phyloP scores from a whole-genome alignment of 1,139 yeast genomes.

The Geotrichum australiense region DNA sequence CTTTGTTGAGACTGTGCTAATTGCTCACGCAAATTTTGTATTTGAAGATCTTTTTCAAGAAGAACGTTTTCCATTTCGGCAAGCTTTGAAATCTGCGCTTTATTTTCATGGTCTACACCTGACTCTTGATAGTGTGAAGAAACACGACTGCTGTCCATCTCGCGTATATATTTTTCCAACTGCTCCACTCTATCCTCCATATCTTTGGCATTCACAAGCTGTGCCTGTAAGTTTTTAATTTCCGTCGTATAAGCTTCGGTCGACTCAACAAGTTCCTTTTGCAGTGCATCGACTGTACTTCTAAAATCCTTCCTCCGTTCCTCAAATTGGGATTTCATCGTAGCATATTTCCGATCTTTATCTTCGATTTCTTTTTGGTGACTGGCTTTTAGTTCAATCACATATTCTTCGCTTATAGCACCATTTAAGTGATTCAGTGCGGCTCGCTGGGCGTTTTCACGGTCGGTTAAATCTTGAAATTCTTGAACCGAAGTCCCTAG shows the following conservation, averaged over 20 bases:
- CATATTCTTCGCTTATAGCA: slow-evolving; percentile 9
- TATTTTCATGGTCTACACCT: slow-evolving; percentile 26
- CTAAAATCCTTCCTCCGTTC: slow-evolving; percentile 33
- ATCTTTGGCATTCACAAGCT: slow-evolving; percentile 24
- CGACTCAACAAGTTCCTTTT: slow-evolving; percentile 29
- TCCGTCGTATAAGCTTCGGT: slow-evolving; percentile 26
- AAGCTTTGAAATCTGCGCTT: slow-evolving; percentile 26
- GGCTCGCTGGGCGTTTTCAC: neutral
- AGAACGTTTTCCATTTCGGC: slow-evolving; percentile 34
- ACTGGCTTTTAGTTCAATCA: slow-evolving; percentile 19
- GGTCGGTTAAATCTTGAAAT: neutral
- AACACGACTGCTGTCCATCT: slow-evolving; percentile 19
- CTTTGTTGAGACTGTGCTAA: slow-evolving; percentile 26
- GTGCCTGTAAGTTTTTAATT: slow-evolving; percentile 25
- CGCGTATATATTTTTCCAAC: slow-evolving; percentile 24
- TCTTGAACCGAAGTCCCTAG: too few species aligned
- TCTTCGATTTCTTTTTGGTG: slow-evolving; percentile 15
- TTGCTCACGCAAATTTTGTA: slow-evolving; percentile 27
- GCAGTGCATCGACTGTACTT: slow-evolving; percentile 28
- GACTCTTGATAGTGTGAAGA: slow-evolving; percentile 16
- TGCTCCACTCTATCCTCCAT: slow-evolving; percentile 23
- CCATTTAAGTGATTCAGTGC: slow-evolving; percentile 11
- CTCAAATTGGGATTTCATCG: slow-evolving; percentile 28
- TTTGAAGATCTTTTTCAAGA: slow-evolving; percentile 29
- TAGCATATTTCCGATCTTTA: slow-evolving; percentile 26